Evolutionary conservation across 805 yeast species (phyloP), one percentile per base, ranked within the genome.

Genomic region (Candida qinlingensis): DNA sequence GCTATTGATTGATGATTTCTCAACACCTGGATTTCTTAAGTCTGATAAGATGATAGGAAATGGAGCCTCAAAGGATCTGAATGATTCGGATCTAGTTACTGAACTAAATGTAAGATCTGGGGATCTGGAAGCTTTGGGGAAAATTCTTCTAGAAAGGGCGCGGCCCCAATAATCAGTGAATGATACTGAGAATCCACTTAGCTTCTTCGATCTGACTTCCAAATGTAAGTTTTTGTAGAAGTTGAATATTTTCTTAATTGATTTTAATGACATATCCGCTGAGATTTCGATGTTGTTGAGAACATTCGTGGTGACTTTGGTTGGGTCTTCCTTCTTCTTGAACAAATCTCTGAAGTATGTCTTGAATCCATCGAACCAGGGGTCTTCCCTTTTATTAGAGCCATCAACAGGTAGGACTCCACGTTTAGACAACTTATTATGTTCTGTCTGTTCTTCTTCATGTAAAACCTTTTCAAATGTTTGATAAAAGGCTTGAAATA

Each of bases 101-200:
- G 75, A 69, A 0, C 76, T 64, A 27, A 77, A 53, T 0, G 79
- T 69, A 3, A 61, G 53, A 11, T 72, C 69, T 3, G 73, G 69
- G 2, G 67, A 53, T 33, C 71, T 51, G 6, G 67, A 60, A 9
- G 59, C 45, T 27, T 58, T 57, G 0, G 75, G 72, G 44, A 78
- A 74, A 2, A 79, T 65, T 36, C 66, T 69, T 48, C 77, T 67
- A 3, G 79, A 68, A 35, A 83, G 65, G 0, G 86, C 87, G 51
- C 80, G 68, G 0, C 86, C 87, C 85, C 86, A 80, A 56, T 81
- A 82, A 57, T 83, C 88, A 0, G 87, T 82, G 39, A 83, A 69
- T 0, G 86, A 78, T 0, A 80, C 65, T 19, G 73, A 72, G 55
- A 76, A 79, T 0, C 87, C 87, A 3, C 72, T 68, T 12, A 63